Base-by-base conservation (phyloP, 73 alveolate species). In the Effrenium voratum region DNA sequence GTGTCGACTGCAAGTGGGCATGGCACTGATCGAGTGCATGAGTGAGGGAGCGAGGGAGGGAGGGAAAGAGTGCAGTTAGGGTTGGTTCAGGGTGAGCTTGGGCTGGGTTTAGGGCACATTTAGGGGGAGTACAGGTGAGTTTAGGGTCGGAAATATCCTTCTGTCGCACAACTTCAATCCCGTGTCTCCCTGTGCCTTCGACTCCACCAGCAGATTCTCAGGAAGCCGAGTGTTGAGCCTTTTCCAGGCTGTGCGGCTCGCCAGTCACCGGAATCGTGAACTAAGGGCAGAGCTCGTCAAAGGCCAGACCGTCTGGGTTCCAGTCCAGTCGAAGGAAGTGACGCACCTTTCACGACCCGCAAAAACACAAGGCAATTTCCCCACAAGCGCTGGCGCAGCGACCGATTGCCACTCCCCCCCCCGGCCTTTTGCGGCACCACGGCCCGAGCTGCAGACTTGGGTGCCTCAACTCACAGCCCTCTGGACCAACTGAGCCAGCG, bases 271-370 rank as follows among this genome's bases (percentile, higher is more conserved):
- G 6, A 1, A 12, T 12, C 55, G 38, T 36, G 55, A 76, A 22
- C 52, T 87, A 70, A 66, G 97, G 2, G 16, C 57, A 12, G 44
- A 43, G 45, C 97, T 90, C 97, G 28, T 90, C 97, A n/a, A 44
- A 90, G 28, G 73, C 80, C 55, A 90, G 47, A 47, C 97, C 97
- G 30, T 90, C 97, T 16, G 80, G 97, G 83, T 57, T 30, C 97
- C 97, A 90, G 76, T 90, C 97, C 30, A 90, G 87, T 30, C 88
- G 97, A 1, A 90, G 97, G 34, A 45, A 57, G 13, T 87, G 97
- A 5, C 73, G 81, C 72, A 90, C 97, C 97, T 90, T 45, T 0
- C 22, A 0, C 5, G 43, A 72, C 28, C 41, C 5, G 3, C 32
- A 24, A 10, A 41, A 10, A 46, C 38, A 28, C 46, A 5, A 28